Evolutionary conservation across 305 asterid genomes (phyloP).

Genomic region (Fraxinus paxiana): DNA sequence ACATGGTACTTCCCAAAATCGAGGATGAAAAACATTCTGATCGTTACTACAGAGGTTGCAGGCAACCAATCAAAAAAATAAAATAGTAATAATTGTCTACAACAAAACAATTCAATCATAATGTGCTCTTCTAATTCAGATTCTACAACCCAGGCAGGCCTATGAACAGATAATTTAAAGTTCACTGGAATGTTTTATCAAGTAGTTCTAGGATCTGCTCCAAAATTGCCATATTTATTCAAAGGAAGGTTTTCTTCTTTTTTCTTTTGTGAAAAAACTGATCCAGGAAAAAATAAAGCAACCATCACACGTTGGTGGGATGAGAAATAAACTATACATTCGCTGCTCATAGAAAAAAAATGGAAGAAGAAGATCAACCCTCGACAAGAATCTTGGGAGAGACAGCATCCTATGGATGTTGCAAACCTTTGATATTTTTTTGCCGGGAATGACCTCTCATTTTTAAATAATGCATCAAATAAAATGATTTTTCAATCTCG

Average conservation of each 20-base stretch:
- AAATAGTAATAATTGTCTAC: background rate
- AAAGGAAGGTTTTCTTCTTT: slow-evolving; percentile 2
- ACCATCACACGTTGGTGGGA: background rate
- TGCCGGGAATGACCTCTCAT: background rate
- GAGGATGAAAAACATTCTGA: background rate
- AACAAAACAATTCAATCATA: background rate
- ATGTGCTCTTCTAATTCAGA: background rate
- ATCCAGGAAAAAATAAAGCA: background rate
- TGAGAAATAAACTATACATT: background rate
- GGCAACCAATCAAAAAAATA: background rate
- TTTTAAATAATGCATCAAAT: background rate
- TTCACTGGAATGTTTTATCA: background rate
- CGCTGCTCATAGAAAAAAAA: background rate
- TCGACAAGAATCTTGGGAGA: background rate
- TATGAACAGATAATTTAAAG: background rate
- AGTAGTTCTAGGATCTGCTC: slow-evolving; percentile 6
- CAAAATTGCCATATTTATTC: background rate
- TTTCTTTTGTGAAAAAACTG: background rate
- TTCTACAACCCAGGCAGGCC: background rate
- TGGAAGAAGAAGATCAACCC: background rate
- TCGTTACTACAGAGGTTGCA: background rate
- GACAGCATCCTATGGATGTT: background rate
- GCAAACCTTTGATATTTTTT: background rate
- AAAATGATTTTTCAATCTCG: background rate
- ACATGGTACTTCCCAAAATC: background rate